A percentile compares a stretch with the other conserved stretches of the same genome.
These are phyloP conservation scores for Ganoderma sinense DNA, from an alignment of 1,284 basidiomycete species.

Conservation along the genomic window DNA sequence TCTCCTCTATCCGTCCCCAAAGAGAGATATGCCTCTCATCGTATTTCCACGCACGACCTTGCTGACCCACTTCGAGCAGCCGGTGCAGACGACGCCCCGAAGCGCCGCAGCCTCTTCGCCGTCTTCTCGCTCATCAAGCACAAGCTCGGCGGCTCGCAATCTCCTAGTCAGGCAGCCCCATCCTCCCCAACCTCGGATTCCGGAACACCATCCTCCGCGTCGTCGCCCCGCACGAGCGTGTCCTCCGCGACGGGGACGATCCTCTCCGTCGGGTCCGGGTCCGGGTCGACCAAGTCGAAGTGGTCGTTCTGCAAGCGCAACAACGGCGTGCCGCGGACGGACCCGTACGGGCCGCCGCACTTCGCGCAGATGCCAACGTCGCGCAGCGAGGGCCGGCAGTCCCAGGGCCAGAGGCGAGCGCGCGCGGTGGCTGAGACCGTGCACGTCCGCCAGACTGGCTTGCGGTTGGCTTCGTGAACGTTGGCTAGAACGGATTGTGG, in stretches of 20 bases:
- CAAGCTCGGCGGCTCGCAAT: no score
- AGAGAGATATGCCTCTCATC: no score
- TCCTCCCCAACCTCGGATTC: neutral
- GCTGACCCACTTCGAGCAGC: neutral
- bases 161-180: neutral
- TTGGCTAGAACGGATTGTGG: no score
- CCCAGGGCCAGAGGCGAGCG: neutral
- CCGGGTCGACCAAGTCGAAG: neutral
- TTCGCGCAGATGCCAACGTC: neutral
- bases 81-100: neutral
- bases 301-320: conserved; percentile 7
- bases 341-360: conserved; percentile 13
- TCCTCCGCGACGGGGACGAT: neutral
- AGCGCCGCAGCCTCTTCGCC: neutral
- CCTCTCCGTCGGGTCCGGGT: neutral
- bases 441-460: no score
- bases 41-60: neutral
- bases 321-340: conserved; percentile 8
- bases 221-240: neutral
- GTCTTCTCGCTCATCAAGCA: neutral
- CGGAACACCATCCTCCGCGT: neutral
- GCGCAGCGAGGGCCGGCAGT: neutral
- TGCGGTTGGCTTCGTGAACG: no score
- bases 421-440: neutral
- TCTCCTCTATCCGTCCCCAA: no score